Conservation (phyloP, 305 asterid species). For the Fraxinus paxiana region DNA sequence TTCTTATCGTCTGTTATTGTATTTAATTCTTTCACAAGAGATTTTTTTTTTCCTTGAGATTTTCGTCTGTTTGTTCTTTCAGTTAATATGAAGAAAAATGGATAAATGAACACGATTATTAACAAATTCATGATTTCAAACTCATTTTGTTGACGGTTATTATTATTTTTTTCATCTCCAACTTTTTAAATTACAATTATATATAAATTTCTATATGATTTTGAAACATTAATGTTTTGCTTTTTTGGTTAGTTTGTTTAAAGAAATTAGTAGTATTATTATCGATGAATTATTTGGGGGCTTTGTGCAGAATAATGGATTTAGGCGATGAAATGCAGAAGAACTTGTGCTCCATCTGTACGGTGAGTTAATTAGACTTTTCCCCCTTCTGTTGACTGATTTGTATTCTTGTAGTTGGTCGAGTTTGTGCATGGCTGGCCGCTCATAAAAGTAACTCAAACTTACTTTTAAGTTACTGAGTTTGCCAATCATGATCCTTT, state of each 20-base stretch:
- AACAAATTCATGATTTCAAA: background rate
- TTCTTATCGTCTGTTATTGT: background rate
- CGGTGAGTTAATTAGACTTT: conserved; percentile 36
- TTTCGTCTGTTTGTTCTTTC: background rate
- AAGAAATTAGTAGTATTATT: background rate
- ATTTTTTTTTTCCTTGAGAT: background rate
- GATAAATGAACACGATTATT: background rate
- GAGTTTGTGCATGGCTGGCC: background rate
- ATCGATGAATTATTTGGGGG: background rate
- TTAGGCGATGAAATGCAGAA: conserved; percentile 48
- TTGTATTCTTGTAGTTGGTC: conserved; percentile 7
- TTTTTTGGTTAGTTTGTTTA: background rate
- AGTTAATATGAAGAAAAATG: background rate
- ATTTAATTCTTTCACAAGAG: background rate
- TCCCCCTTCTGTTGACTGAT: background rate
- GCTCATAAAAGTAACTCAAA: background rate
- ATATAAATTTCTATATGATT: too few species aligned
- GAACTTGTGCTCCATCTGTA: conserved; percentile 33
- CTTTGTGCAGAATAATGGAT: conserved; percentile 50
- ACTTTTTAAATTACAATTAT: background rate
- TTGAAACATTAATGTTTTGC: background rate
- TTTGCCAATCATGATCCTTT: background rate
- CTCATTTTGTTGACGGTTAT: background rate
- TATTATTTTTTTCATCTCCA: background rate
- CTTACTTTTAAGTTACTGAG: background rate